Base-by-base conservation (phyloP, 306 rosid species). In the Citrullus amarus region DNA sequence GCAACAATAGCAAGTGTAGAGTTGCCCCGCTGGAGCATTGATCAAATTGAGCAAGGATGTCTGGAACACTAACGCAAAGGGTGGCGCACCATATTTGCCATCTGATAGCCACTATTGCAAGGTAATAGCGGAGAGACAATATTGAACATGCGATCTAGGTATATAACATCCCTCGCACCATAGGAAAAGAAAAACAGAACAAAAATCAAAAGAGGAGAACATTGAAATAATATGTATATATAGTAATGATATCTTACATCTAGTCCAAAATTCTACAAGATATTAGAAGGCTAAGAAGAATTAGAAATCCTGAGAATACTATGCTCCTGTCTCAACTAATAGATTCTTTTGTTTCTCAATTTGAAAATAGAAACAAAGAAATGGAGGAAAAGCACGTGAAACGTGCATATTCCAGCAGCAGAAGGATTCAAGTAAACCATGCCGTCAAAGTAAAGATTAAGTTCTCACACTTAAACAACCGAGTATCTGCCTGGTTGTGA, bases 401-500 rank as follows among this genome's bases (percentile, higher is more conserved):
- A 75, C 22, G 66, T 55, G 74, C 53, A 51, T 65, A 32, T 66
- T 67, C 66, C 50, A 36, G 76, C 80, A 73, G 46, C 30, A 73
- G 16, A 67, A 15, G 43, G 9, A 82, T 8, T 39, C 68, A 72
- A 12, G 36, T 28, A 44, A 70, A 70, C 61, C 57, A 25, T 25
- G 77, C 22, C 43, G 17, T 51, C 43, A 76, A 77, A 84, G 72
- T 7, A 53, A 55, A 80, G 78, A 84, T 57, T 57, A 68, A 79
- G 76, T 80, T 79, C 91, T 82, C 84, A 92, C 93, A 66, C 82
- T 90, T 79, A 93, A 43, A 92, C 73, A 86, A 93, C 97, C 75
- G 95, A 90, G 84, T 93, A 93, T 91, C 91, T 90, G 79, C 98
- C 97, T 7, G 92, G 96, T 81, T 93, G 98, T 68, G 90, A 77